Evolutionary conservation across 1,284 basidiomycete species (phyloP).

Genomic region (Ustilago esculenta): DNA sequence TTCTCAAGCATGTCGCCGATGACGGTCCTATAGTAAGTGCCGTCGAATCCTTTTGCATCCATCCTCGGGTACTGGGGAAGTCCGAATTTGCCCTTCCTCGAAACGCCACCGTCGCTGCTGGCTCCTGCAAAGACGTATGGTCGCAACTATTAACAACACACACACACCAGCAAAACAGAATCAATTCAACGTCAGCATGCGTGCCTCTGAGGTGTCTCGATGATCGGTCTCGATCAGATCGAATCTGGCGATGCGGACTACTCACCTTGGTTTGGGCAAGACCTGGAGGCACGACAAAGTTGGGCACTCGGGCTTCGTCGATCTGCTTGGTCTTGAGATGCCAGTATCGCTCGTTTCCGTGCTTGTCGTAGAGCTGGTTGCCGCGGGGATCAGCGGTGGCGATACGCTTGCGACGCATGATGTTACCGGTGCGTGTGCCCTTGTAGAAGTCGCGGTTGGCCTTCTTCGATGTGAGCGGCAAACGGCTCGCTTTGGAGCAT

Average conservation of each 20-base stretch:
- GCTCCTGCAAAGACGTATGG: constrained; percentile 60
- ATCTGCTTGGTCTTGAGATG: constrained; percentile 55
- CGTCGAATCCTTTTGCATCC: constrained; percentile 55
- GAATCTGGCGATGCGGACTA: no score
- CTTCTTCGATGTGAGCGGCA: constrained; percentile 65
- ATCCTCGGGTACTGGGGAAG: constrained; percentile 58
- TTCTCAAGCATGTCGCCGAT: constrained; percentile 54
- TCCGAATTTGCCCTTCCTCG: constrained; percentile 47
- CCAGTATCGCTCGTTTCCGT: constrained; percentile 56
- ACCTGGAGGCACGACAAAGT: constrained; percentile 64
- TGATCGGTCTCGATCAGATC: no score
- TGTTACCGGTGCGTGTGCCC: constrained; percentile 64
- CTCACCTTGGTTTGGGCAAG: constrained; percentile 58
- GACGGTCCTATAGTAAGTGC: constrained; percentile 55
- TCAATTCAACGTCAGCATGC: no score
- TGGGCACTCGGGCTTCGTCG: constrained; percentile 58
- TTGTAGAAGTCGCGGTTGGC: constrained; percentile 67
- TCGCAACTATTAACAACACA: constrained; percentile 31
- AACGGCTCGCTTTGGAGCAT: constrained; percentile 61
- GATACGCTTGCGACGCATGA: constrained; percentile 63
- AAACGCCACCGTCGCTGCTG: constrained; percentile 47
- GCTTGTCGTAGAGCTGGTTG: constrained; percentile 51
- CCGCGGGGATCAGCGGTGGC: constrained; percentile 57
- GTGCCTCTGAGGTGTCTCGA: no score
- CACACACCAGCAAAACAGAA: no score